Evolutionary conservation across 2,329 filamentous ascomycete genomes (phyloP), one percentile per base, ranked within the genome.

Genomic region (Rhinocladiella similis): DNA sequence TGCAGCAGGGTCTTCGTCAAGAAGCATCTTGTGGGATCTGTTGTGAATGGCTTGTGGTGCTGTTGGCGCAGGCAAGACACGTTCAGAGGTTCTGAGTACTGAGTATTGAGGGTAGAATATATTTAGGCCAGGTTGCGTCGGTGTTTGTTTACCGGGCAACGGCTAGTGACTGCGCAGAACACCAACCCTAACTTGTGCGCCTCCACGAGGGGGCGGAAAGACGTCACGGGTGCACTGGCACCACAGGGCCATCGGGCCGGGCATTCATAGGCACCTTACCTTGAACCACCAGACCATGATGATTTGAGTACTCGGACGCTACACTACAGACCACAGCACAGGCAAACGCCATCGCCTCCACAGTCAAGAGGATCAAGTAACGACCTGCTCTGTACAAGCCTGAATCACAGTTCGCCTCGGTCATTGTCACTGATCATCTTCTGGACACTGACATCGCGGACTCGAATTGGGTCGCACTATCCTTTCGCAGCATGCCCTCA

Each of bases 1-100:
- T 43, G 87, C 88, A 43, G 89, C 89, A 64, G 92, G 93, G 72
- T 94, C 90, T 77, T 97, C 92, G 75, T 96, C 90, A 76, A 97
- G 90, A 72, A 97, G 82, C 89, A 97, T 97, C 63, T 76, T 91
- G 77, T 59, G 9, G n/a, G 27, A 38, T 19, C 22, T 56, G 14
- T 25, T 29, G 25, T 14, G 3, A n/a, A 18, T 47, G 12, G 22
- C 33, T 25, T 33, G 14, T 29, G 20, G 49, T 38, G 20, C n/a
- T 33, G 10, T 12, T 33, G 33, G 22, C 48, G 35, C 22, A 22
- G 36, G 33, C 35, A 38, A 36, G 19, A 36, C 16, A 12, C 5
- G n/a, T 10, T 41, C 29, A 9, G 29, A 10, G 29, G 29, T 33
- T 3, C 25, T 3, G 4, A 27, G 25, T 27, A 27, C 25, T n/a